Base-by-base conservation (phyloP, 352 stramenopile genomes). In the Phytophthora aleatoria region DNA sequence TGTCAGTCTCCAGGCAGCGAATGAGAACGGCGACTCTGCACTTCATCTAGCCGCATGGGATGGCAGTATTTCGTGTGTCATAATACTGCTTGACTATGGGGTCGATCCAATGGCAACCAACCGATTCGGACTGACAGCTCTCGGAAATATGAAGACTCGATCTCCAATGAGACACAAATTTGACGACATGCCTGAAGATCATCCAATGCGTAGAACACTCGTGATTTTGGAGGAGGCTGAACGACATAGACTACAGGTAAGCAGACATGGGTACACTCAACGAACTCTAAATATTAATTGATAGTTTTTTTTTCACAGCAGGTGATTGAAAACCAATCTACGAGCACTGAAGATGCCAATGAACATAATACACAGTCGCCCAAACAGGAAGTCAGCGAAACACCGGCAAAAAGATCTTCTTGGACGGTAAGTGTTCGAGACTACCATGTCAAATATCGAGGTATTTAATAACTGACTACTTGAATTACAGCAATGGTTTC, bases 11-110 rank as follows among this genome's bases (percentile, higher is more conserved):
- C 27, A 42, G 2, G 68, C 65, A 9, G 59, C 68, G 36, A 91
- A 92, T 28, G 48, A 64, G 1, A 77, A 67, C 41, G 73, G 74
- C 3, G 71, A 91, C 50, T 80, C 85, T 3, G 76, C 82, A 6
- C 66, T 94, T 8, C 83, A 94, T 56, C 64, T 91, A 3, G 82
- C 85, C 1, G 84, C 81, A 2, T 89, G 80, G 76, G 78, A 90
- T 35, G 79, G 79, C 3, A 90, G 76, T 44, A 68, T 84, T 20
- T 74, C 74, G 9, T 91, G 82, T 47, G 73, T 91, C 7, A 59
- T 74, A 36, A 89, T 94, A 50, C 47, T 94, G 13, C 54, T 87
- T 13, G 79, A 92, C 49, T 92, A 92, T 50, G 81, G 76, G 3
- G 48, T 86, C 2, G 79, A 88, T 47, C 56, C 77, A 10, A 59